Evolutionary conservation across 2,329 filamentous ascomycete species (phyloP), one percentile per base, ranked within the genome.

Genomic region (Dryadomyces quercus-mongolicae): DNA sequence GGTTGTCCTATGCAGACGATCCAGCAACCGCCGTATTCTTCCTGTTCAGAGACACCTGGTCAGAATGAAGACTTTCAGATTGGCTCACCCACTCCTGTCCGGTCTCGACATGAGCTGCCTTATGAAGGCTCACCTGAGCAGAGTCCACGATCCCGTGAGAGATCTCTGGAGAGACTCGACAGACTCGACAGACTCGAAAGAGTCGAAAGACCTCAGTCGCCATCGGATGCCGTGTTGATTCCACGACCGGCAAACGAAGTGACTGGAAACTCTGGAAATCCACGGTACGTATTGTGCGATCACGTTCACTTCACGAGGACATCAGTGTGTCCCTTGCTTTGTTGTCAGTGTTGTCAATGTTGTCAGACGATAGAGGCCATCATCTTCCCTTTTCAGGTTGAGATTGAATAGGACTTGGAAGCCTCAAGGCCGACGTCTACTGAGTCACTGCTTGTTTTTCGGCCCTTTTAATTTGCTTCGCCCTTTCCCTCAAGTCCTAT

Each of bases 81-180:
- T 3, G 57, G 60, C 5, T 63, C 64, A 6, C 60, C 61, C 18
- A 61, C 58, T 25, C 62, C 61, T 22, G 59, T 55, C 13, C 51
- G 49, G 45, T 52, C 25, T 2, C 52, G 52, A 20, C 56, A 61
- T 18, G 46, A 52, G 15, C 25, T 55, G 5, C 49, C 56, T 1
- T 53, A 49, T 10, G 53, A 58, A 13, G 38, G 45, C 2, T 55
- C 55, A 1, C 52, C 53, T 4, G 53, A 53, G 16, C 51, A 50
- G 3, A 60, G 54, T 22, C 55, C 54, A 12, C 18, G 44, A 7
- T 53, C 54, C 1, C 40, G 25, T 31, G 25, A 31, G 25, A 31
- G 25, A 31, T 31, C 25, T 31, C 25, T 8, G 25, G 25, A 31
- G 25, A 31, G 25, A 31, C 8, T 8, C 25, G n/a, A n/a, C n/a